Evolutionary conservation across 768 basidiomycete species (phyloP), one percentile per base, ranked within the genome.

Genomic region (Harrya chromipes): DNA sequence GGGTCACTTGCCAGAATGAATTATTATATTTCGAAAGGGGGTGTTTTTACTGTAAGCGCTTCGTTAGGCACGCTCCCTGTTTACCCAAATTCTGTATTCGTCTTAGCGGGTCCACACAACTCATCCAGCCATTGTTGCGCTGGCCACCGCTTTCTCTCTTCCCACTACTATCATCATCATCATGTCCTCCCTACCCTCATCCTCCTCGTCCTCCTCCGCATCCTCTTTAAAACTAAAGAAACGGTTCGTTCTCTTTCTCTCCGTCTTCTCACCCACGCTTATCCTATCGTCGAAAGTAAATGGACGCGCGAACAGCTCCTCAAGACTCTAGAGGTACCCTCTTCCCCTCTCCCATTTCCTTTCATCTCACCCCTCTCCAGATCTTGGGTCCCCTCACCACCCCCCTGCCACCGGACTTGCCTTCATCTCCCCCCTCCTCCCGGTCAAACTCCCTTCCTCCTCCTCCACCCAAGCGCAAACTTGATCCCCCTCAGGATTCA

Each of bases 391-490:
- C 69, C 31, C 66, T 72, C 51, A 60, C 66, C 31, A 50, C 66
- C n/a, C 70, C 70, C 40, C 73, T 77, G 44, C 74, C 77, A 49
- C 69, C 73, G 54, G 67, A 72, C 46, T 60, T 77, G 42, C 76
- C 74, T 40, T 70, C 72, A 52, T 73, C 77, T 61, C 72, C 78
- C 48, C 73, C 75, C 23, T 63, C 68, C 26, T 74, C 76, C 57
- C 70, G 73, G 56, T 61, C 64, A 56, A 60, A 71, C 63, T 76
- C 77, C 54, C 74, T 72, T 38, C 61, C 65, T 17, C 67, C 64
- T 13, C 56, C 49, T 24, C 57, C 64, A 4, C 53, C 47, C 58
- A 76, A 78, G 60, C 73, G 76, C 50, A 75, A 73, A 56, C 63
- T 62, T 49, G 63, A 64, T 38, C 47, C 54, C 24, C 31, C 60